Evolutionary conservation across 75 land plant species (phyloP), one percentile per base, ranked within the genome.

Genomic region (Gnetum montanum): DNA sequence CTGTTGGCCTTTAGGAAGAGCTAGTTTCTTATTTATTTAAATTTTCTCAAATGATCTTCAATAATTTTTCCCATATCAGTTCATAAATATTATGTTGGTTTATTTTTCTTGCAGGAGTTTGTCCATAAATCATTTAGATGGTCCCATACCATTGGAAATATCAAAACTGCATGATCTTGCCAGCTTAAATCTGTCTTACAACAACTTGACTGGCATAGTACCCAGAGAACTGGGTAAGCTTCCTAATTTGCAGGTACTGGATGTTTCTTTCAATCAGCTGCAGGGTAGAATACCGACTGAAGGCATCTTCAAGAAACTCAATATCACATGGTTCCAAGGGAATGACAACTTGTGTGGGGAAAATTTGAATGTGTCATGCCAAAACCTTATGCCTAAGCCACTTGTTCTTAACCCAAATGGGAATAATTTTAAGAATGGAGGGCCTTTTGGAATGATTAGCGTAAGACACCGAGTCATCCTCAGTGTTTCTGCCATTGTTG

Each of bases 401-500:
- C 61, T 94, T 0, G 96, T 86, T 8, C 80, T 94, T 43, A 74
- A 94, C 47, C 96, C 96, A 1, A 62, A 77, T 64, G 84, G 72
- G n/a, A 65, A 59, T 6, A 63, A 23, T 10, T 12, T 24, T 19
- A 4, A 0, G 19, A 6, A 0, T 20, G 34, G 55, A 20, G 37
- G 24, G 6, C 22, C 34, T 53, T 18, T 23, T 33, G 55, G 37
- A 34, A n/a, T 33, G 12, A 25, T 53, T 33, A 31, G 45, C 10
- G 54, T 43, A n/a, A 59, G 60, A 46, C 78, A 68, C 35, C 59
- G 36, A 1, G 80, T 64, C 23, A 53, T 93, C 38, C 71, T 94
- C 15, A 90, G 91, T 49, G 71, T 83, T 35, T 86, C 98, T 10
- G 85, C 91, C 1, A 85, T 94, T 40, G 29, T 90, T 40, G 91